Base-by-base conservation (phyloP, 805 yeast genomes). In the Wickerhamiella dianesei region DNA sequence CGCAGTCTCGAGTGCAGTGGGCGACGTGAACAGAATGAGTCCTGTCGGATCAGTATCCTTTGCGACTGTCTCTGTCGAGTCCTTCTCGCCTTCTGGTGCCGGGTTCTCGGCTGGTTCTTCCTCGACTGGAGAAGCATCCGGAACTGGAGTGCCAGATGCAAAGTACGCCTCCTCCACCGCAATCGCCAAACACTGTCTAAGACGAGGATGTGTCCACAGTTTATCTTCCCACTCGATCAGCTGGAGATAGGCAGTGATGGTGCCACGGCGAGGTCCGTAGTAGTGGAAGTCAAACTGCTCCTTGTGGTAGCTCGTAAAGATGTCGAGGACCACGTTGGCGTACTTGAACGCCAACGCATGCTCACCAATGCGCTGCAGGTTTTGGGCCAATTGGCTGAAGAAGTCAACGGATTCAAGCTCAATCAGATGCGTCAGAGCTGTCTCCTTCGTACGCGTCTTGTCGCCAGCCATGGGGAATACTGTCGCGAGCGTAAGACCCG, bases 281-380 rank as follows among this genome's bases (percentile, higher is more conserved):
- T 83, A 80, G 62, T 92, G 97, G 79, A 89, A 92, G 62, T 92
- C 99, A 53, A 82, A 73, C 67, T 92, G 96, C 60, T 92, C 98
- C 51, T 75, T 76, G 59, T 70, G 75, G 64, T 78, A 87, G 45
- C 77, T 82, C 40, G 76, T 72, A 64, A 78, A 87, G 25, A 82
- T 74, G 50, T 77, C 76, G 44, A 77, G 67, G 41, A 87, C 71
- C 2, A 85, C 79, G 39, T 67, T 63, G 60, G 73, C 84, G 57
- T 97, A 74, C 64, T 92, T 92, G 52, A 87, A 66, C 0, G 96
- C 77, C 53, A 92, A 65, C 0, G 94, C 95, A 21, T 64, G 67
- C 43, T 73, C 64, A 53, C 76, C 81, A 40, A 76, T 57, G 56
- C 96, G 75, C 44, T 66, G 63, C 56, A 84, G 86, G 3, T 92